Conservation (phyloP, 1,284 basidiomycete species). For the Coniophora puteana region DNA sequence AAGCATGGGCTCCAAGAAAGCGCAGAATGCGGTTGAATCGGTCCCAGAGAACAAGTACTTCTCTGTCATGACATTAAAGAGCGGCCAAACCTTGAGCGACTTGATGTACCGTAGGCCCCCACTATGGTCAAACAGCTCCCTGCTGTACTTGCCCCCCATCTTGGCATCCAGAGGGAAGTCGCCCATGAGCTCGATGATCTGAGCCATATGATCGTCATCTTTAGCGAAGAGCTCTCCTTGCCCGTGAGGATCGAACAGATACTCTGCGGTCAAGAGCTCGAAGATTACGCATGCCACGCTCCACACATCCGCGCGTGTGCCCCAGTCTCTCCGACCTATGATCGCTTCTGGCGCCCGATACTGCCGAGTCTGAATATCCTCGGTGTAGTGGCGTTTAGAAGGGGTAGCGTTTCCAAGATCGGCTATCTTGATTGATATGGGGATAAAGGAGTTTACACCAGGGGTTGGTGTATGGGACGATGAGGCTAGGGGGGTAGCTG, state of each 20-base stretch:
- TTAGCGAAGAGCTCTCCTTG: constrained; percentile 84
- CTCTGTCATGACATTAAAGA: constrained; percentile 79
- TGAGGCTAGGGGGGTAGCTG: constrained; percentile 24
- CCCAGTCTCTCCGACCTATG: constrained; percentile 84
- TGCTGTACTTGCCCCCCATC: constrained; percentile 80
- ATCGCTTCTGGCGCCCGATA: constrained; percentile 92
- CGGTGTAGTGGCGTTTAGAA: constrained; percentile 80
- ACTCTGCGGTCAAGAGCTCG: constrained; percentile 84
- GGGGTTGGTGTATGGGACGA: constrained; percentile 23
- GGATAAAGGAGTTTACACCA: constrained; percentile 28
- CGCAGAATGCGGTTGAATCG: constrained; percentile 58
- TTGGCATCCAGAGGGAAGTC: constrained; percentile 67
- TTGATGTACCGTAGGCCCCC: constrained; percentile 73
- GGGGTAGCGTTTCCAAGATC: constrained; percentile 88
- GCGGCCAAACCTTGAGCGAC: constrained; percentile 80
- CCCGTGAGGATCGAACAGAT: constrained; percentile 84
- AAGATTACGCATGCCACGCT: constrained; percentile 85
- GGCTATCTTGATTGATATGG: constrained; percentile 87
- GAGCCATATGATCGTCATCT: constrained; percentile 94
- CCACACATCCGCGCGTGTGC: constrained; percentile 84
- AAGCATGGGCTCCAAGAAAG: constrained; percentile 82
- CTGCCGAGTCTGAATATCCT: constrained; percentile 93
- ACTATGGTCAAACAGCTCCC: constrained; percentile 79
- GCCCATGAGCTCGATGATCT: constrained; percentile 87
- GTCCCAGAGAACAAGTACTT: constrained; percentile 72